These are phyloP conservation scores for Turnera subulata DNA, from an alignment of 345 rosid species.

Conservation along the genomic window DNA sequence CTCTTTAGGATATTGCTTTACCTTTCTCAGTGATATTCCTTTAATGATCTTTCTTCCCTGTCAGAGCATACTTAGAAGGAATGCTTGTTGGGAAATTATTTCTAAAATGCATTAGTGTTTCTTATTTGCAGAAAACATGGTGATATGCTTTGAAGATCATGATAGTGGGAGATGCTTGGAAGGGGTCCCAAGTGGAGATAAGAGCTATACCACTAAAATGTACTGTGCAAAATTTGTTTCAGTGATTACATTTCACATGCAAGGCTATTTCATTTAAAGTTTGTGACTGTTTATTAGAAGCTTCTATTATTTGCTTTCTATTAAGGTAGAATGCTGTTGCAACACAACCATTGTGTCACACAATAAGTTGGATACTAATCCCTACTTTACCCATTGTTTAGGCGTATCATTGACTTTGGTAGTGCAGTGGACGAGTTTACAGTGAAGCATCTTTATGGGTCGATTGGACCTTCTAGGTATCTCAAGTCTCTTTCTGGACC, in stretches of 20 bases:
- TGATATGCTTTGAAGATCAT: conserved; percentile 81
- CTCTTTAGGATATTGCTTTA: no score
- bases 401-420: conserved; percentile 97
- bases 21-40: no score
- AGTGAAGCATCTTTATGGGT: conserved; percentile 70
- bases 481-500: conserved; percentile 12
- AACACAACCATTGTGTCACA: no score
- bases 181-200: conserved; percentile 53
- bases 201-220: conserved; percentile 61
- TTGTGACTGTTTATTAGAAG: background rate
- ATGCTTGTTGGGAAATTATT: background rate
- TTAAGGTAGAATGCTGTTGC: no score
- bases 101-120: conserved; percentile 17
- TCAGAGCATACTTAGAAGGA: background rate
- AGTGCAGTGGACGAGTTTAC: conserved; percentile 88
- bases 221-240: conserved; percentile 26
- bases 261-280: conserved; percentile 15
- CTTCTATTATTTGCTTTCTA: background rate
- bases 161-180: conserved; percentile 71
- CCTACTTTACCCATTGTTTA: conserved; percentile 22
- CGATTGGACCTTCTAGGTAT: conserved; percentile 89
- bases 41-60: no score
- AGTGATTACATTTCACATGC: no score
- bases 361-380: conserved; percentile 10
- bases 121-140: conserved; percentile 75